These are phyloP conservation scores for Ogataea paradorogensis DNA, from an alignment of 805 yeast species.

Conservation along the genomic window DNA sequence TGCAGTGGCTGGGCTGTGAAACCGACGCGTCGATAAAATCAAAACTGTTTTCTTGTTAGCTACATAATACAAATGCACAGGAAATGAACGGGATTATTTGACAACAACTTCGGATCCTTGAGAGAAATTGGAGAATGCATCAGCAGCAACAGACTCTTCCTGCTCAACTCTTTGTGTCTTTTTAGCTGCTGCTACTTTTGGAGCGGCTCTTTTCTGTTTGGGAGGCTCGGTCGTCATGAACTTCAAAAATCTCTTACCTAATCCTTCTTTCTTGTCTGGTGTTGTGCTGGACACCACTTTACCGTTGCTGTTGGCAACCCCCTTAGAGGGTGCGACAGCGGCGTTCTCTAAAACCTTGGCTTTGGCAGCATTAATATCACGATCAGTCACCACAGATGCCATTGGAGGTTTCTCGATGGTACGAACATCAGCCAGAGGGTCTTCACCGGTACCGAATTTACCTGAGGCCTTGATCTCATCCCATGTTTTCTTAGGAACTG, in stretches of 20 bases:
- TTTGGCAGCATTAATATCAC: slow-evolving; percentile 15
- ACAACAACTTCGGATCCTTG: slow-evolving; percentile 38
- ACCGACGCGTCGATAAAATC: slow-evolving; percentile 7
- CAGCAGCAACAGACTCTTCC: slow-evolving; percentile 11
- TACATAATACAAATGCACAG: slow-evolving; percentile 10
- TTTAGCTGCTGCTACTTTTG: slow-evolving; percentile 13
- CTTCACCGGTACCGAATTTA: slow-evolving; percentile 33
- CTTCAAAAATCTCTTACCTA: slow-evolving; percentile 23
- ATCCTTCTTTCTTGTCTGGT: slow-evolving; percentile 14
- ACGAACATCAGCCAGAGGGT: slow-evolving; percentile 35
- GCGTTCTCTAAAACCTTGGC: slow-evolving; percentile 8
- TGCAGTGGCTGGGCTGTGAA: slow-evolving; percentile 14
- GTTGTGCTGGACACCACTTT: not conserved
- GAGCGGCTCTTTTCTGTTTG: slow-evolving; percentile 10
- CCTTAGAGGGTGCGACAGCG: not conserved
- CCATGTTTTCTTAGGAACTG: slow-evolving; percentile 29
- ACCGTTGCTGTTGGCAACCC: not conserved
- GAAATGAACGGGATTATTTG: slow-evolving; percentile 9
- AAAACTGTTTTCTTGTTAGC: not conserved
- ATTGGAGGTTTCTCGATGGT: slow-evolving; percentile 39
- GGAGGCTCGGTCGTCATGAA: slow-evolving; percentile 24
- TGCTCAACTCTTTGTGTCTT: slow-evolving; percentile 4
- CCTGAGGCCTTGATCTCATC: slow-evolving; percentile 26
- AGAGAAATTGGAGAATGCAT: slow-evolving; percentile 43
- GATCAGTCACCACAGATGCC: slow-evolving; percentile 26